These are phyloP conservation scores for Mortierella sp. DNA, from an alignment of 371 early-diverging fungal species.

Conservation along the genomic window DNA sequence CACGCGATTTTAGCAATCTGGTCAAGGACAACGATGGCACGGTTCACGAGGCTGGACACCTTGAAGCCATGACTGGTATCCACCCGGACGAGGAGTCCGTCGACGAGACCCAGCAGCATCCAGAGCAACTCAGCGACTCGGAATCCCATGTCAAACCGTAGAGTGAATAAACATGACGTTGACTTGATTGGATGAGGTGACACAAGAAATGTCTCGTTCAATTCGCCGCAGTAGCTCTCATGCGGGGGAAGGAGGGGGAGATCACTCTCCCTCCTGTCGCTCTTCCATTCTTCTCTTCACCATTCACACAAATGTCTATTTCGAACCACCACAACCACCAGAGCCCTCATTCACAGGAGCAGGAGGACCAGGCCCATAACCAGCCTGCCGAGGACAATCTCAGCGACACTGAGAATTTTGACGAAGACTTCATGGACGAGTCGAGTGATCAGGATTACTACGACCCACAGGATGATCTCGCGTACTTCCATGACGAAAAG, in stretches of 20 bases:
- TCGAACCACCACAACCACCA: not conserved
- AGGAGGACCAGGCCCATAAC: not conserved
- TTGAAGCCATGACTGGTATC: conserved; percentile 38
- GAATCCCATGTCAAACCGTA: not conserved
- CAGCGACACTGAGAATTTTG: not conserved
- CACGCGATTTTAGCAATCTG: conserved; percentile 39
- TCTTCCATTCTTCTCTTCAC: not conserved
- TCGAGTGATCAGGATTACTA: conserved; percentile 39
- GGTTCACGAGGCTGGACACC: conserved; percentile 5
- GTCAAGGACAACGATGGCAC: conserved; percentile 11
- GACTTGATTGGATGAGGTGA: not conserved
- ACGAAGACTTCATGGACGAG: conserved; percentile 22
- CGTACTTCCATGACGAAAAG: conserved; percentile 37
- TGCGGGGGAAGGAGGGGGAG: not conserved
- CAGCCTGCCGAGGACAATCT: not conserved
- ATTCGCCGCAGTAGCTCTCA: not conserved
- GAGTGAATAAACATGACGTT: not conserved
- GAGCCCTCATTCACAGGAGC: not conserved
- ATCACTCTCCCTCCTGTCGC: no score
- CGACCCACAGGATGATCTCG: conserved; percentile 46
- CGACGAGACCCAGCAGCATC: conserved; percentile 21
- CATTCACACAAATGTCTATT: not conserved
- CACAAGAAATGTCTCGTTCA: not conserved
- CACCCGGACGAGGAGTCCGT: conserved; percentile 24
- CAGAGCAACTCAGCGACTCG: not conserved